A percentile compares a stretch with the other conserved stretches of the same genome.
These are phyloP conservation scores for Passalora sequoiae DNA, from an alignment of 2,329 filamentous ascomycete species.

Conservation along the genomic window DNA sequence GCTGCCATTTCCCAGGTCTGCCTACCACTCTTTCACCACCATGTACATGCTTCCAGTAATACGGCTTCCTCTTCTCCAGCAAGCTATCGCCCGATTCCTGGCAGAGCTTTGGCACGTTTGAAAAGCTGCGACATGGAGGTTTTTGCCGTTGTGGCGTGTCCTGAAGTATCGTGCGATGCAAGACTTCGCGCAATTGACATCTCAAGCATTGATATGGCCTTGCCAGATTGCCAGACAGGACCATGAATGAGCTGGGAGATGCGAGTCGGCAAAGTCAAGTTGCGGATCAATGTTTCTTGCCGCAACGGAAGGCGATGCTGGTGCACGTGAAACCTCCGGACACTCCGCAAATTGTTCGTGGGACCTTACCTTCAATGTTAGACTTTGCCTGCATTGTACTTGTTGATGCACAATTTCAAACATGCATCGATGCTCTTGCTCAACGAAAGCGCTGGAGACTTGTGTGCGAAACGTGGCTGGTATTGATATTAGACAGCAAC, in stretches of 20 bases:
- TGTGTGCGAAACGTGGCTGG: conserved; percentile 25
- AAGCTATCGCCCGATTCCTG: not conserved
- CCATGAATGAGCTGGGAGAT: conserved; percentile 5
- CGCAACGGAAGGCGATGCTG: not conserved
- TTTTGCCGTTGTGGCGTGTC: not conserved
- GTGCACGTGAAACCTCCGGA: not conserved
- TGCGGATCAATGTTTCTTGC: too few species aligned
- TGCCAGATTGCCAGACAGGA: too few species aligned
- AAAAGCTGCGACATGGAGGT: not conserved
- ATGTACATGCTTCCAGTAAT: conserved; percentile 4
- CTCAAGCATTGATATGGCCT: too few species aligned
- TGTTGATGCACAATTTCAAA: not conserved
- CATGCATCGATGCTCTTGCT: conserved; percentile 21
- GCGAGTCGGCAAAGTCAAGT: too few species aligned
- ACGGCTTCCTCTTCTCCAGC: not conserved
- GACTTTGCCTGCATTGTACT: not conserved
- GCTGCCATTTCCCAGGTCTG: conserved; percentile 25
- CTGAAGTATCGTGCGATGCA: not conserved
- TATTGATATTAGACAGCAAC: conserved; percentile 17
- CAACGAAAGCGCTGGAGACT: conserved; percentile 22
- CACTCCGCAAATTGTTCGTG: not conserved
- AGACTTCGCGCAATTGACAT: conserved; percentile 6
- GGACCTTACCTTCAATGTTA: too few species aligned
- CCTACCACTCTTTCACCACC: conserved; percentile 37
- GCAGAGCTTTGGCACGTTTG: not conserved